Conservation (phyloP, 345 rosid species). For the Syzygium aqueum region DNA sequence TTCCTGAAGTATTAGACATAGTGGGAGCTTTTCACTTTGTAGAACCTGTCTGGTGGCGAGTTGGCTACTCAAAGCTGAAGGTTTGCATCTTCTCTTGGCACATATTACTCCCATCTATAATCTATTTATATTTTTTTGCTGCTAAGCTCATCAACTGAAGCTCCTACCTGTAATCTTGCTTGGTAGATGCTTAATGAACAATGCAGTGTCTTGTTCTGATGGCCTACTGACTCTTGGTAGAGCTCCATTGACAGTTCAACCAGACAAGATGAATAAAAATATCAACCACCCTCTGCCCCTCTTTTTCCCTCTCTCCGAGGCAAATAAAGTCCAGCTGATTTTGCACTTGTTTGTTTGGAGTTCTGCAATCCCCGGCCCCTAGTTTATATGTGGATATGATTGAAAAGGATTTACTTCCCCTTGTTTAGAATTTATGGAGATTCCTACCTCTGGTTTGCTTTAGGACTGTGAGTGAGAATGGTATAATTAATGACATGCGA, state of each 20-base stretch:
- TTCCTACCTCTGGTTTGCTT: background rate
- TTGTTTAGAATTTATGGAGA: background rate
- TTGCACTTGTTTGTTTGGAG: background rate
- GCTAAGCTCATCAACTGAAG: background rate
- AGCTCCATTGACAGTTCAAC: background rate
- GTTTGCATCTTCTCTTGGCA: conserved; percentile 13
- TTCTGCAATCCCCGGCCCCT: background rate
- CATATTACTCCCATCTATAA: background rate
- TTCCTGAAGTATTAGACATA: conserved; percentile 77
- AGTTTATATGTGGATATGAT: background rate
- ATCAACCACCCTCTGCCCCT: background rate
- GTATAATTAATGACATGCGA: background rate
- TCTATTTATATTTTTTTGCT: background rate
- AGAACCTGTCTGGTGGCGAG: conserved; percentile 97
- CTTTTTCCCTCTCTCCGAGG: background rate
- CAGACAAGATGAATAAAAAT: background rate
- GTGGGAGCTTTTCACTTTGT: conserved; percentile 59
- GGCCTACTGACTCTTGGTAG: background rate
- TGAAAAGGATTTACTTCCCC: background rate
- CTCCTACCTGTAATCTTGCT: background rate
- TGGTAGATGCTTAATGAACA: background rate
- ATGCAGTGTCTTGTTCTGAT: background rate
- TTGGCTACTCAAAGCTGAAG: conserved; percentile 91
- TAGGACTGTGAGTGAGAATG: background rate
- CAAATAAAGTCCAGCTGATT: background rate